Evolutionary conservation across 202 grass and related monocot genomes (phyloP).

Genomic region (Panicum virgatum): DNA sequence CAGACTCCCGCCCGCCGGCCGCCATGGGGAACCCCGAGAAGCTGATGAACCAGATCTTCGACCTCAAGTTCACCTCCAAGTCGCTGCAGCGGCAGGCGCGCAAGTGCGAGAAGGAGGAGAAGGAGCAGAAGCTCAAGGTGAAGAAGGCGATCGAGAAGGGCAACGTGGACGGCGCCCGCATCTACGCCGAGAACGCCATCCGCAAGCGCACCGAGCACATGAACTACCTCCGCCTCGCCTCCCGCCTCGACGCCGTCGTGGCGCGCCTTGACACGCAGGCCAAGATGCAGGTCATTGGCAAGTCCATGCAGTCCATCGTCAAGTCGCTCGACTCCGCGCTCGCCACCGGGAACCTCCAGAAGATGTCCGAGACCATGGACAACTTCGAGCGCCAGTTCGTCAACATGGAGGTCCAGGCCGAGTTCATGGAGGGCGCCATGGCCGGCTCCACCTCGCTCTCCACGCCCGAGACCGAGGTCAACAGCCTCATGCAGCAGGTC

Average conservation of each 20-base stretch:
- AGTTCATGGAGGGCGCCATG: slow-evolving; percentile 99
- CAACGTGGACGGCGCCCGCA: slow-evolving; percentile 91
- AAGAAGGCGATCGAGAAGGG: slow-evolving; percentile 99
- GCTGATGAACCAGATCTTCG: slow-evolving; percentile 97
- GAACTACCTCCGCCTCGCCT: slow-evolving; percentile 95
- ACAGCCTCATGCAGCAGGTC: slow-evolving; percentile 95
- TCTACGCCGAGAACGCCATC: slow-evolving; percentile 99
- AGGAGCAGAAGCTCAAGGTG: slow-evolving; percentile 94
- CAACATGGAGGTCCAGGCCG: slow-evolving; percentile 99
- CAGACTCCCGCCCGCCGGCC: background rate
- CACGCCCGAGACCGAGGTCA: slow-evolving; percentile 96
- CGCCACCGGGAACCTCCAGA: slow-evolving; percentile 80
- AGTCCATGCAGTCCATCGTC: slow-evolving; percentile 86
- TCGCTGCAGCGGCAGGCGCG: slow-evolving; percentile 90
- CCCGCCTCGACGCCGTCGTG: slow-evolving; percentile 93
- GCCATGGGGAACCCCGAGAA: slow-evolving; percentile 93
- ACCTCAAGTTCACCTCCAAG: slow-evolving; percentile 95
- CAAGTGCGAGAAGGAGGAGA: slow-evolving; percentile 99
- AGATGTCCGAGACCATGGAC: slow-evolving; percentile 99
- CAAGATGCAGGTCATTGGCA: slow-evolving; percentile 97
- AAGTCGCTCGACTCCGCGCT: slow-evolving; percentile 88
- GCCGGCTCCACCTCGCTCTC: slow-evolving; percentile 80
- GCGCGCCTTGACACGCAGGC: slow-evolving; percentile 91
- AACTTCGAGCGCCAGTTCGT: slow-evolving; percentile 88
- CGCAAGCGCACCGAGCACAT: slow-evolving; percentile 95